These are phyloP conservation scores for Catunica adiposa DNA, from an alignment of 2,329 filamentous ascomycete species.

Conservation along the genomic window DNA sequence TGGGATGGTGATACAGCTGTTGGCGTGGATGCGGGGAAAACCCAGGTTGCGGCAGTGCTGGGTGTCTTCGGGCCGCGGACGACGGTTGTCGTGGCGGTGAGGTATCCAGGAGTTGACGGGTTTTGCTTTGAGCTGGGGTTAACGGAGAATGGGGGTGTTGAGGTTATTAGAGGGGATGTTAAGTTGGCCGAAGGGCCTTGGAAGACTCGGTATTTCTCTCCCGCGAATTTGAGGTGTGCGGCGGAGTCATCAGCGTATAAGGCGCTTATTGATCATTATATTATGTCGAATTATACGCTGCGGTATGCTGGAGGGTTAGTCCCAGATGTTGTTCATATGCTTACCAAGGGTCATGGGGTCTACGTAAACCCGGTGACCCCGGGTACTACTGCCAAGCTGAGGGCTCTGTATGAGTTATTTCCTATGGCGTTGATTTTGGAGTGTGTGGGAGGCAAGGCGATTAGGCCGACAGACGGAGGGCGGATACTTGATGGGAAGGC, in stretches of 20 bases:
- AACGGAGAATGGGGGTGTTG: conserved; percentile 17
- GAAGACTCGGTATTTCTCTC: conserved; percentile 42
- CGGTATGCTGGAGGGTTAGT: conserved; percentile 45
- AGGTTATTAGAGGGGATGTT: conserved; percentile 28
- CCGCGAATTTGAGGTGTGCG: conserved; percentile 43
- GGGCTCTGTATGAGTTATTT: conserved; percentile 41
- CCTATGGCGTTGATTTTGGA: conserved; percentile 45
- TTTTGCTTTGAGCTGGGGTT: conserved; percentile 38
- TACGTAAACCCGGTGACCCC: conserved; percentile 41
- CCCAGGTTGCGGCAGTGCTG: conserved; percentile 33
- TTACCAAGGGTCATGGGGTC: conserved; percentile 45
- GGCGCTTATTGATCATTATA: conserved; percentile 31
- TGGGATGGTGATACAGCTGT: conserved; percentile 37
- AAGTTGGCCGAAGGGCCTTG: conserved; percentile 24
- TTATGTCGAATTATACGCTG: conserved; percentile 39
- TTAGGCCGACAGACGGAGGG: conserved; percentile 30
- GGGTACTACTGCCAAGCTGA: conserved; percentile 37
- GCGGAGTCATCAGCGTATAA: conserved; percentile 34
- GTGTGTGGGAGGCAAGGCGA: conserved; percentile 39
- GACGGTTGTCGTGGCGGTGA: conserved; percentile 37
- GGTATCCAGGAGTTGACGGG: conserved; percentile 25
- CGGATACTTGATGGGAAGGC: conserved; percentile 26
- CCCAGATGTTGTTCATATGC: conserved; percentile 41
- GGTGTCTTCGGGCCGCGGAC: conserved; percentile 40
- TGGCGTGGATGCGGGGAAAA: conserved; percentile 22